These are phyloP conservation scores for Speleostelium caveatum DNA, from an alignment of 78 protist genomes.

Conservation along the genomic window DNA sequence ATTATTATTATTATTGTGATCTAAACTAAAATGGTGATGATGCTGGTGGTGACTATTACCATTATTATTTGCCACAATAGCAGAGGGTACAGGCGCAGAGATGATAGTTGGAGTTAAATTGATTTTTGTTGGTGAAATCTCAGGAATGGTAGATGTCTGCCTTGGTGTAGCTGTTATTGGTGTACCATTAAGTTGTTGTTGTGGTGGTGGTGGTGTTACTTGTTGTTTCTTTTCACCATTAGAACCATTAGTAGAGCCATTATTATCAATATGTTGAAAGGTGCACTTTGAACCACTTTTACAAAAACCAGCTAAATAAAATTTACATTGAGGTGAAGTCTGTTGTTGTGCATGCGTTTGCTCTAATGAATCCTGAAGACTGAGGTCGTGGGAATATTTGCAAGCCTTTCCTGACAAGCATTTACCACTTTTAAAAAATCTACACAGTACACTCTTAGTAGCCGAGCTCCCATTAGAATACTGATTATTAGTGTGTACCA, in stretches of 20 bases:
- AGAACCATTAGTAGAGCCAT: not conserved
- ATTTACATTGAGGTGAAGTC: conserved; percentile 15
- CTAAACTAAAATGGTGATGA: not conserved
- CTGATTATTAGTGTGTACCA: no score
- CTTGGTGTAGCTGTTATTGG: not conserved
- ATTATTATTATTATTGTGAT: not conserved
- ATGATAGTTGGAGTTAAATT: not conserved
- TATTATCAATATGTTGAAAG: conserved; percentile 2
- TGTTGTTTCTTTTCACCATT: not conserved
- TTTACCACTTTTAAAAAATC: conserved; percentile 42
- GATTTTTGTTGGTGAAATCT: not conserved
- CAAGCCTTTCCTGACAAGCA: conserved; percentile 41
- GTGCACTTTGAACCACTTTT: conserved; percentile 40
- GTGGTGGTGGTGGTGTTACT: not conserved
- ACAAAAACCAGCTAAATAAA: conserved; percentile 15
- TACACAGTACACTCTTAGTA: conserved; percentile 25
- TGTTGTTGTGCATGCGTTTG: conserved; percentile 12
- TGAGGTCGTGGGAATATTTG: conserved; percentile 22
- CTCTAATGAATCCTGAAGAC: not conserved
- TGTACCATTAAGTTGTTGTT: not conserved
- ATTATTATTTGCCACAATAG: no score
- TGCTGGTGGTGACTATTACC: not conserved
- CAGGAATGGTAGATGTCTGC: not conserved
- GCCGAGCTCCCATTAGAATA: not conserved
- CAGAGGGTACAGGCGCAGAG: no score